Evolutionary conservation across 495 filamentous ascomycete species (phyloP), one percentile per base, ranked within the genome.

Genomic region (Viridothelium virens): DNA sequence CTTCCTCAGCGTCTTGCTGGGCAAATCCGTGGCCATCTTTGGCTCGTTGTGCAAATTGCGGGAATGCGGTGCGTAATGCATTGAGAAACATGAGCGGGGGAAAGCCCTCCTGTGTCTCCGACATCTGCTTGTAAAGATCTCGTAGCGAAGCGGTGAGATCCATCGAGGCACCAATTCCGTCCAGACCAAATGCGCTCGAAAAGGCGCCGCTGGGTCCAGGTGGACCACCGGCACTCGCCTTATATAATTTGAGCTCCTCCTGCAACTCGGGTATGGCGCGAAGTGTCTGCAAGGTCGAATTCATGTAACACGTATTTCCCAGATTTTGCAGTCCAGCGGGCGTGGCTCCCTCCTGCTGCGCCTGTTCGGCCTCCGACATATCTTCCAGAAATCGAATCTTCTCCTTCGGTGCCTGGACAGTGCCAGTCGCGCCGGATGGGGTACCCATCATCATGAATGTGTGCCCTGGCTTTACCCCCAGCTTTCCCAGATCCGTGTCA

Each of bases 391-490:
- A 98, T 76, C 87, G 91, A 72, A 91, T 82, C 67, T 82, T 82
- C 75, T 96, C 90, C 70, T 88, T 91, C 7, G 95, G 95, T 34
- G 86, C 83, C 65, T 84, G 83, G 61, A 96, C 79, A 38, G 73
- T 77, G 33, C 77, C 78, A 9, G 78, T 83, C 48, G 83, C 83
- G 38, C 77, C 84, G 14, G 88, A 85, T 2, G 94, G 90, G 2
- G 91, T 96, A 16, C 95, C 94, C 87, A 98, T 90, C 90, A 98
- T 95, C 88, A 95, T 95, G 76, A 97, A 91, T 5, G 79, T 85
- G 73, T 95, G 90, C 61, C 90, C 88, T 7, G 89, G 82, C 80
- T 96, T 97, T 68, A 94, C 83, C 64, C 86, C 87, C 66, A 97
- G 82, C 67, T 84, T 89, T 69, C 87, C 88, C 73, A 98, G 83